phyloP scores from a whole-genome alignment of 371 early-diverging fungal genomes.

The Zancudomyces culisetae region DNA sequence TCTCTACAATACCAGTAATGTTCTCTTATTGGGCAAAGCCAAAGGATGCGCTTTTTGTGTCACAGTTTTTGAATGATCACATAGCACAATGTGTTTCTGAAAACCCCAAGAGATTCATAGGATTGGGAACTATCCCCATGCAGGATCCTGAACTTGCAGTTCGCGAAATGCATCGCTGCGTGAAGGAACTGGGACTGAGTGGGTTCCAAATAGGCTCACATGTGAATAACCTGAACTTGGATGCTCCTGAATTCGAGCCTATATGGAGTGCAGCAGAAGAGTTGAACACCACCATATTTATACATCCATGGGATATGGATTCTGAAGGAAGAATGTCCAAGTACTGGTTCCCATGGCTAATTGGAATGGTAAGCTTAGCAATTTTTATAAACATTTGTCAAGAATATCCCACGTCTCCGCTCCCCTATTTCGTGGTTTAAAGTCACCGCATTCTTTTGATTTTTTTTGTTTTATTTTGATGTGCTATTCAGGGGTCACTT shows the following conservation, averaged over 20 bases:
- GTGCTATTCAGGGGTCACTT: too few species aligned
- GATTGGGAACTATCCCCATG: slow-evolving; percentile 52
- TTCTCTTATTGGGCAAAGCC: slow-evolving; percentile 44
- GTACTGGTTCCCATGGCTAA: slow-evolving; percentile 52
- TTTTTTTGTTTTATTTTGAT: slow-evolving; percentile 6
- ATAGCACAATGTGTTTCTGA: slow-evolving; percentile 42
- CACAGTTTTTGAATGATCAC: slow-evolving; percentile 44
- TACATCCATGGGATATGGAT: slow-evolving; percentile 59
- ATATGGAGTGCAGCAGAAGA: slow-evolving; percentile 48
- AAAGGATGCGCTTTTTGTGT: slow-evolving; percentile 30
- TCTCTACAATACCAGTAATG: slow-evolving; percentile 51
- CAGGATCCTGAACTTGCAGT: slow-evolving; percentile 46
- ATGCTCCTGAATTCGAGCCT: slow-evolving; percentile 43
- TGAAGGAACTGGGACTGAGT: slow-evolving; percentile 38
- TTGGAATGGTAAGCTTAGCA: slow-evolving; percentile 2
- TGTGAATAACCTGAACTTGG: slow-evolving; percentile 50
- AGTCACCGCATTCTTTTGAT: background rate
- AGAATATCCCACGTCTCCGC: too few species aligned
- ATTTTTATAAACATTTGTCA: background rate
- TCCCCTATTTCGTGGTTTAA: too few species aligned
- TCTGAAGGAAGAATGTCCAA: slow-evolving; percentile 37
- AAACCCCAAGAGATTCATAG: slow-evolving; percentile 42
- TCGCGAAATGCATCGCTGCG: slow-evolving; percentile 39
- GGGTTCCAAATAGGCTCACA: slow-evolving; percentile 58
- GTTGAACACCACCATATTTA: slow-evolving; percentile 37